Base-by-base conservation (phyloP, 495 filamentous ascomycete genomes). In the Penicillium lividum region DNA sequence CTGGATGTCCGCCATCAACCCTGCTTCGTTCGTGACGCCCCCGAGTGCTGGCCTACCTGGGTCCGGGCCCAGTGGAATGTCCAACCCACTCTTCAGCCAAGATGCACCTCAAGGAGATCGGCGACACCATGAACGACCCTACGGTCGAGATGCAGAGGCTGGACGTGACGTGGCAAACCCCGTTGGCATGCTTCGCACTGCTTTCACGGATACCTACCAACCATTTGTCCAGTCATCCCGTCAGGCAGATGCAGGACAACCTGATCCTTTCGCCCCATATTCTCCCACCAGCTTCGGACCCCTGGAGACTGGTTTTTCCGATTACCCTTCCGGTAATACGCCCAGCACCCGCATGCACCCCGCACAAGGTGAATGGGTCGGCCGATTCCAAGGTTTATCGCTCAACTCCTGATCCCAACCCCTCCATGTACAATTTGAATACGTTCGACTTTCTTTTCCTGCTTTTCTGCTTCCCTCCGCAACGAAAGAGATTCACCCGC, bases 1-100 rank as follows among this genome's bases (percentile, higher is more conserved):
- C 68, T 98, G 94, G 94, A 96, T 98, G 92, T 97, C 92, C 5
- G 93, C 94, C 7, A 95, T 98, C 76, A 98, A 98, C 67, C 95
- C 94, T 3, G 94, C 94, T 7, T 96, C 93, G 2, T 97, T 97
- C 71, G 91, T 92, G n/a, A 93, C 90, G 52, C 73, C 75, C 3
- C 89, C 90, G 4, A 79, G 83, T 28, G 77, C 88, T 48, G 86
- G 89, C 30, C 73, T 93, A 33, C 86, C 87, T 67, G 64, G 69
- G n/a, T 58, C 73, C 66, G 64, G 69, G 15, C 59, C 73, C 5
- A 54, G 64, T 36, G 51, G 45, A 4, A 61, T 70, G 38, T 25
- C 42, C 25, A 76, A 71, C 34, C 68, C 71, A 11, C 59, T 77
- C 4, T 80, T 75, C 52, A 56, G 42, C 42, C 72, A 73, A 33